Evolutionary conservation across 805 yeast genomes (phyloP).

Genomic region (Nakazawaea siamensis): DNA sequence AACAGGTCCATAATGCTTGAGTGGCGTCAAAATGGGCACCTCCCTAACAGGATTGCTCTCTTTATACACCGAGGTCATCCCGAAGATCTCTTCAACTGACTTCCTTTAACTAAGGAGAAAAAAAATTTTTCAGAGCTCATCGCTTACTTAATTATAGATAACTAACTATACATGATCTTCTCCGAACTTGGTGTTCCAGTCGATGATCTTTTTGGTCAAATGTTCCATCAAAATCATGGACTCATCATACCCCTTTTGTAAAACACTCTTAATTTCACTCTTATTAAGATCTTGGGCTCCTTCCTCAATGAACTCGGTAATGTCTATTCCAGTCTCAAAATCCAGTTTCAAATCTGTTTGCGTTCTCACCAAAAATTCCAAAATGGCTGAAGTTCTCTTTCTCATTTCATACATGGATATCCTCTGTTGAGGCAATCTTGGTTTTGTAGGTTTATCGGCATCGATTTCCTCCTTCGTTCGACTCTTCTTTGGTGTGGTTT

Average conservation of each 20-base stretch:
- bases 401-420: slow-evolving; percentile 78
- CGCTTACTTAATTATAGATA: neutral
- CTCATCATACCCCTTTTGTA: slow-evolving; percentile 45
- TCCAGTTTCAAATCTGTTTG: slow-evolving; percentile 78
- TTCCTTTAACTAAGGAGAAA: neutral
- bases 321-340: slow-evolving; percentile 45
- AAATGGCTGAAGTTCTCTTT: slow-evolving; percentile 78
- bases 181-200: slow-evolving; percentile 76
- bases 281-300: slow-evolving; percentile 12
- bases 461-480: slow-evolving; percentile 30
- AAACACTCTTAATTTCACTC: slow-evolving; percentile 21
- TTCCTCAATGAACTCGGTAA: slow-evolving; percentile 38
- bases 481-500: slow-evolving; percentile 12
- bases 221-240: slow-evolving; percentile 62
- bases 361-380: slow-evolving; percentile 85
- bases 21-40: slow-evolving; percentile 2
- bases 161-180: slow-evolving; percentile 1
- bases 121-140: neutral
- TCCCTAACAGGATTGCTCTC: slow-evolving; percentile 1
- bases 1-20: slow-evolving; percentile 56
- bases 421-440: slow-evolving; percentile 73
- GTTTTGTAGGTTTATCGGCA: slow-evolving; percentile 67
- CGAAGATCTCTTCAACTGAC: neutral
- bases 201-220: slow-evolving; percentile 59
- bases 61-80: slow-evolving; percentile 3